Evolutionary conservation across 2,329 filamentous ascomycete genomes (phyloP), one percentile per base, ranked within the genome.

Genomic region (Xylariaceae sp.): DNA sequence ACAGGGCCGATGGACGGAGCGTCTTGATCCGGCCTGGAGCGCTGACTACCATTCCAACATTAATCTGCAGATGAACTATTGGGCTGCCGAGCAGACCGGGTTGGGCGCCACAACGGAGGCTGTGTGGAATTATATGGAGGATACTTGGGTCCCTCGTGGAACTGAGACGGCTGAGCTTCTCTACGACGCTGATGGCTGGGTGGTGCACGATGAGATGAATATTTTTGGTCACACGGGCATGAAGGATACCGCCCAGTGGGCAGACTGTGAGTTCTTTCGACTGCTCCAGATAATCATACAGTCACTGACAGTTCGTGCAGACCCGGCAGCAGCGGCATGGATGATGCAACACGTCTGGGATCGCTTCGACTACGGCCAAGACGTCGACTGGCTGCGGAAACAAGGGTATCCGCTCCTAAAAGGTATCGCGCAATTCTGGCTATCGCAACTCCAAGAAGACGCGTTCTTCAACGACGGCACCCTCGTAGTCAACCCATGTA

Each of bases 51-150:
- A 84, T 55, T 74, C 77, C 45, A 82, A 85, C 61, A 84, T 86
- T 65, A 85, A 85, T 58, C 58, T 85, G 0, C 80, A 86, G 63
- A 85, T 85, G 83, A 85, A 85, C 60, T 78, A 85, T 64, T 86
- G 83, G 82, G 74, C 72, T 1, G 76, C 78, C 2, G 80, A 83
- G 39, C 76, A 81, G 55, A 82, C 80, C 0, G 81, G 81, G 0
- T 70, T 84, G 0, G 75, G 74, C 0, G 71, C 71, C 1, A 73
- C 81, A 0, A 75, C 80, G 51, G 67, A 70, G 0, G 75, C 78
- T 0, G 68, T 83, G 0, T 85, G 79, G 76, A 71, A 78, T 6
- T 83, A 80, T 57, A 83, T 86, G 71, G 62, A 72, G 4, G 70
- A 82, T 15, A 84, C 75, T 0, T 83, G 80, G 80, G 76, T 78